Evolutionary conservation across 768 basidiomycete genomes (phyloP).

Genomic region (Stropharia rugosoannulata): DNA sequence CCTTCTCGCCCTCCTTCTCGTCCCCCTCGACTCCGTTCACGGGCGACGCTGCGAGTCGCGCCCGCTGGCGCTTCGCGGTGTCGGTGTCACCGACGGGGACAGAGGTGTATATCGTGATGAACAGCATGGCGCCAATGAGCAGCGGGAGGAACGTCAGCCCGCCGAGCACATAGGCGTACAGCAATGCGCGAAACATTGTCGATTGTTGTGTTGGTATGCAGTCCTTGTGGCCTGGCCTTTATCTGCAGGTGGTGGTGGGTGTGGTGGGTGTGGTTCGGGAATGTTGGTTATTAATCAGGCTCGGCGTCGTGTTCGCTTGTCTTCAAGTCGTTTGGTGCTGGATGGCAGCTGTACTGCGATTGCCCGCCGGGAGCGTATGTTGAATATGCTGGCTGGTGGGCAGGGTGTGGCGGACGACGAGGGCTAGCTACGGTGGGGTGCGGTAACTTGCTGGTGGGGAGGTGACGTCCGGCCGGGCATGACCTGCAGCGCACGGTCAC

Average conservation of each 20-base stretch:
- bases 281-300: background rate
- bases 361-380: too few relatives aligned
- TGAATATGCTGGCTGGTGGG: too few relatives aligned
- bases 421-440: too few relatives aligned
- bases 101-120: slow-evolving; percentile 78
- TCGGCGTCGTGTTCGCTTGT: too few relatives aligned
- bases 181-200: slow-evolving; percentile 67
- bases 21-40: slow-evolving; percentile 25
- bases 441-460: too few relatives aligned
- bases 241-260: background rate
- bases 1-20: background rate
- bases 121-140: slow-evolving; percentile 54
- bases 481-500: slow-evolving; percentile 7
- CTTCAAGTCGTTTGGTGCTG: too few relatives aligned
- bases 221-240: slow-evolving; percentile 3
- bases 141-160: slow-evolving; percentile 90
- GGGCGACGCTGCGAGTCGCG: slow-evolving; percentile 23
- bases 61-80: slow-evolving; percentile 36
- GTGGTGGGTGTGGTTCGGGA: background rate
- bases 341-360: too few relatives aligned
- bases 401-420: too few relatives aligned
- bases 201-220: slow-evolving; percentile 10
- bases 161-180: slow-evolving; percentile 87
- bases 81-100: slow-evolving; percentile 69
- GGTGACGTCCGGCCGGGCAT: background rate